Evolutionary conservation across 129 eudicot genomes (phyloP).

Genomic region (Arctium lappa): DNA sequence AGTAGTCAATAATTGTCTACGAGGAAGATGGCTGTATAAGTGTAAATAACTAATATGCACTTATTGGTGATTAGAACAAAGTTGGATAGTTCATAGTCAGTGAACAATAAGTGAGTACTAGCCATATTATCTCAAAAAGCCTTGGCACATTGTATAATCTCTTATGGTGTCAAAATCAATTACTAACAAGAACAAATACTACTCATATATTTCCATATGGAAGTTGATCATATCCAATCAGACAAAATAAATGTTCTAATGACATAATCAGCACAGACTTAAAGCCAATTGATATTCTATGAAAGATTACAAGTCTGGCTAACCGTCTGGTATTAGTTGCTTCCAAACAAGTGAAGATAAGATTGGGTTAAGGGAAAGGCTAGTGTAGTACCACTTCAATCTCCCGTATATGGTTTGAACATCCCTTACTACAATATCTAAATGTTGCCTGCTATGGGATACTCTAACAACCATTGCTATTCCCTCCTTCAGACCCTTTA

Average conservation of each 20-base stretch:
- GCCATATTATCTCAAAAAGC: neutral
- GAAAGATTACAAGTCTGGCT: neutral
- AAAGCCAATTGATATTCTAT: too few relatives aligned
- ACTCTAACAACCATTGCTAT: neutral
- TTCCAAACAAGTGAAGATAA: too few relatives aligned
- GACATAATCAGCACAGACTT: neutral
- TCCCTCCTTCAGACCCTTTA: neutral
- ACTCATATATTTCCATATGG: neutral
- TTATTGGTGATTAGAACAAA: neutral
- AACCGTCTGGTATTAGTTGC: too few relatives aligned
- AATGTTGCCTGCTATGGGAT: neutral
- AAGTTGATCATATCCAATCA: neutral
- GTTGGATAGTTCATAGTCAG: neutral
- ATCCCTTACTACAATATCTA: neutral
- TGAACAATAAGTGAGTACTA: neutral
- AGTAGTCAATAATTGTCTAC: conserved; percentile 10
- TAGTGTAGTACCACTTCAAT: neutral
- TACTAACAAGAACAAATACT: neutral
- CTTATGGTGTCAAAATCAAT: neutral
- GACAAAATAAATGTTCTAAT: neutral
- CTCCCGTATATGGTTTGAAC: neutral
- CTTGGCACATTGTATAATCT: neutral
- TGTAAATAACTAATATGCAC: neutral
- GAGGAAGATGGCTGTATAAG: neutral
- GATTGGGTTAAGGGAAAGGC: too few relatives aligned